These are phyloP conservation scores for Acer campestre DNA, from an alignment of 345 rosid species.

Conservation along the genomic window DNA sequence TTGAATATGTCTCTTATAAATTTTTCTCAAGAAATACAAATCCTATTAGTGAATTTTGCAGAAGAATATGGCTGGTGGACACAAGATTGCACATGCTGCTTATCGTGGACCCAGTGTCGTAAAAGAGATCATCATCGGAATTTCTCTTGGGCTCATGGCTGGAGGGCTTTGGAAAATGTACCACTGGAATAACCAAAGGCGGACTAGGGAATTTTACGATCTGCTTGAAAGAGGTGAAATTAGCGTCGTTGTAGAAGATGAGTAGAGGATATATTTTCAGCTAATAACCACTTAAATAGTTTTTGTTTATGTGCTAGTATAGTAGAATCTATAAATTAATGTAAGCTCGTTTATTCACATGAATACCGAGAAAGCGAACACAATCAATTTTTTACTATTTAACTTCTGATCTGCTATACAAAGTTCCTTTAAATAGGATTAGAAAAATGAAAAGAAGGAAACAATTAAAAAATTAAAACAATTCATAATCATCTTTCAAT, in stretches of 20 bases:
- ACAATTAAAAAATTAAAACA: too few relatives aligned
- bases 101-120: conserved; percentile 40
- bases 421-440: too few relatives aligned
- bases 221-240: conserved; percentile 45
- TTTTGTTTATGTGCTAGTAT: neutral
- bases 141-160: conserved; percentile 27
- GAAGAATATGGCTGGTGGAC: conserved; percentile 25
- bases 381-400: too few relatives aligned
- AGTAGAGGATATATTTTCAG: conserved; percentile 12
- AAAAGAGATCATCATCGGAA: conserved; percentile 38
- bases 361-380: too few relatives aligned
- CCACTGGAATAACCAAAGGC: conserved; percentile 48
- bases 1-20: neutral
- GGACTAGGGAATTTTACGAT: conserved; percentile 38
- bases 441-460: too few relatives aligned
- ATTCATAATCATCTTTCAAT: too few relatives aligned
- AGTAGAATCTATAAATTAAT: too few relatives aligned
- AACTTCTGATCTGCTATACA: too few relatives aligned
- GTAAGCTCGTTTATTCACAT: too few relatives aligned
- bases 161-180: conserved; percentile 47
- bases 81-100: conserved; percentile 29
- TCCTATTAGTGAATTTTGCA: neutral
- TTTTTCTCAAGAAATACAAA: neutral
- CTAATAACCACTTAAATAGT: neutral
- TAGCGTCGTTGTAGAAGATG: conserved; percentile 37